phyloP scores from a whole-genome alignment of 345 rosid species.

The Pistacia atlantica region DNA sequence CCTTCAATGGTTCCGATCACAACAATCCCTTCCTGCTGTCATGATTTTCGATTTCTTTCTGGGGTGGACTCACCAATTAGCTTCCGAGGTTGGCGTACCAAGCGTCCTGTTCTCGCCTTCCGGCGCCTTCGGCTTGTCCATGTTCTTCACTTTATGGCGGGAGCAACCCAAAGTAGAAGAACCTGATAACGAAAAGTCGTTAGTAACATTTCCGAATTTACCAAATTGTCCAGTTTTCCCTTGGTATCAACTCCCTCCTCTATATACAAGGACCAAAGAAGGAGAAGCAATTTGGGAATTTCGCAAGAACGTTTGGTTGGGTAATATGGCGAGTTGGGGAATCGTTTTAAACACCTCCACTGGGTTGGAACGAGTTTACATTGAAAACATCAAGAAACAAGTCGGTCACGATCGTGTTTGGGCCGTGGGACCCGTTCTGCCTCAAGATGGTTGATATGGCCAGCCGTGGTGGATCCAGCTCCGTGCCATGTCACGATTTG shows the following conservation, averaged over 20 bases:
- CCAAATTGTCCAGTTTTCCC: conserved; percentile 46
- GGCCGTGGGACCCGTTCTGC: conserved; percentile 44
- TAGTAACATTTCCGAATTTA: conserved; percentile 28
- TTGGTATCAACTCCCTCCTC: conserved; percentile 35
- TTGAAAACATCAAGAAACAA: conserved; percentile 1
- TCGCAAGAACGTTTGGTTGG: conserved; percentile 24
- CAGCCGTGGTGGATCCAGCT: conserved; percentile 31
- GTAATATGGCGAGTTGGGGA: conserved; percentile 56
- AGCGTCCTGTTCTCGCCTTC: conserved; percentile 60
- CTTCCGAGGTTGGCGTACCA: conserved; percentile 31
- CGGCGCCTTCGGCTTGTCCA: conserved; percentile 38
- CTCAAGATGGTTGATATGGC: background rate
- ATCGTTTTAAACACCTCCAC: conserved; percentile 54
- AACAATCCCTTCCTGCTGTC: conserved; percentile 50
- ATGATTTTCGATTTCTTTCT: conserved; percentile 63
- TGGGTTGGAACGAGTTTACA: conserved; percentile 40
- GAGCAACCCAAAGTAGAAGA: conserved; percentile 25
- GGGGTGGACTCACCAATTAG: conserved; percentile 49
- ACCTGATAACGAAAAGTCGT: conserved; percentile 6
- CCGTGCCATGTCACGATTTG: conserved; percentile 16
- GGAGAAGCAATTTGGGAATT: conserved; percentile 46
- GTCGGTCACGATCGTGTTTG: conserved; percentile 32
- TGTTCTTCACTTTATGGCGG: conserved; percentile 26
- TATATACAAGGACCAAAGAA: conserved; percentile 26
- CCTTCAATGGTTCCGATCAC: conserved; percentile 42